Conservation (phyloP, 257 asterid genomes). For the Solanum commersonii region DNA sequence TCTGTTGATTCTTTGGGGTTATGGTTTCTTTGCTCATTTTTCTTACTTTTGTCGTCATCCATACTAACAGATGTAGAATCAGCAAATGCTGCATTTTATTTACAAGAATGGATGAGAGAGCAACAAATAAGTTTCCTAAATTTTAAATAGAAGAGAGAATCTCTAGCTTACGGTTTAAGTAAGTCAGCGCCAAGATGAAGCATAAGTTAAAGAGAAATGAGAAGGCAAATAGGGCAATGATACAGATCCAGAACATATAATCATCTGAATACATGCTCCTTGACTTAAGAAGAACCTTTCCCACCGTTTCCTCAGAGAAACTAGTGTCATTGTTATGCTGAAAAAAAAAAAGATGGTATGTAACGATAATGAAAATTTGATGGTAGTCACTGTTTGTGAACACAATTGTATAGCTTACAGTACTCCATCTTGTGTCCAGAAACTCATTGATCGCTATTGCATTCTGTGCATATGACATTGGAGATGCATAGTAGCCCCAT, state of each 20-base stretch:
- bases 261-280: conserved; percentile 87
- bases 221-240: conserved; percentile 68
- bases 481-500: conserved; percentile 23
- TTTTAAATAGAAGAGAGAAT: background rate
- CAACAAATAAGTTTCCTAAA: background rate
- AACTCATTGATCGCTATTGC: conserved; percentile 23
- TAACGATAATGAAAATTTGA: background rate
- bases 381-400: background rate
- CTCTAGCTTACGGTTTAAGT: conserved; percentile 51
- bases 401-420: conserved; percentile 1
- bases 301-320: conserved; percentile 63
- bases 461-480: conserved; percentile 27
- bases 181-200: conserved; percentile 59
- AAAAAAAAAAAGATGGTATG: background rate
- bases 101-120: conserved; percentile 7
- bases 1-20: background rate
- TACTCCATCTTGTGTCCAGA: conserved; percentile 24
- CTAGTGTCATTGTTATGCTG: conserved; percentile 54
- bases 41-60: conserved; percentile 32
- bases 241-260: conserved; percentile 74
- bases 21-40: conserved; percentile 4
- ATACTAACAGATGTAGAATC: conserved; percentile 42
- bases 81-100: conserved; percentile 50
- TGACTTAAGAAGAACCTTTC: conserved; percentile 71
- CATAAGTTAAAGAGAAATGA: conserved; percentile 71